phyloP scores from a whole-genome alignment of 768 basidiomycete genomes.

The Pleurotus ostreatus region DNA sequence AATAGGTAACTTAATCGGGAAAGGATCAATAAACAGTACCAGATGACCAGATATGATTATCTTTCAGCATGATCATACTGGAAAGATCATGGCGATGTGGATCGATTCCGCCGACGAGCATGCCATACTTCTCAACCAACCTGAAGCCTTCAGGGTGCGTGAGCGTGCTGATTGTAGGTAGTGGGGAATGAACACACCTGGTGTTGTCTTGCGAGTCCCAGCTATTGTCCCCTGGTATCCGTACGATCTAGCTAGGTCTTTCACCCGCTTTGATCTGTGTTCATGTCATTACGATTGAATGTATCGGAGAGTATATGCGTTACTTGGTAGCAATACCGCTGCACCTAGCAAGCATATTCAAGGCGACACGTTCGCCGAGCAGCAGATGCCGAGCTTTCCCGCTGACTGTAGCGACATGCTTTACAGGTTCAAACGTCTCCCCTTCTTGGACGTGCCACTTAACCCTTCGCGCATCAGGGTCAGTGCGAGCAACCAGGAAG shows the following conservation, averaged over 20 bases:
- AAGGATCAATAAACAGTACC: constrained; percentile 39
- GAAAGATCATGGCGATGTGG: constrained; percentile 95
- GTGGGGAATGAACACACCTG: constrained; percentile 40
- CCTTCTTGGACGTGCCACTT: constrained; percentile 94
- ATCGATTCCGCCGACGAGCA: constrained; percentile 97
- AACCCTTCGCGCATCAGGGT: constrained; percentile 48
- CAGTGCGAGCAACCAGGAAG: background rate
- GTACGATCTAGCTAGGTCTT: constrained; percentile 69
- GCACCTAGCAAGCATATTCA: constrained; percentile 92
- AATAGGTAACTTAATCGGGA: constrained; percentile 8
- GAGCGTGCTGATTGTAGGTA: background rate
- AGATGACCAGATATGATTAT: constrained; percentile 98
- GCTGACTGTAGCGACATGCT: constrained; percentile 85
- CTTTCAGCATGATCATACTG: constrained; percentile 99
- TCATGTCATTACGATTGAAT: constrained; percentile 6
- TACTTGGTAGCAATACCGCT: constrained; percentile 96
- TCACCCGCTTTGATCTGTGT: constrained; percentile 74
- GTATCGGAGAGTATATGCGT: constrained; percentile 19
- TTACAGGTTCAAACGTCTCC: constrained; percentile 71
- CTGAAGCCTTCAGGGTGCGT: constrained; percentile 64
- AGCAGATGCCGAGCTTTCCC: constrained; percentile 87
- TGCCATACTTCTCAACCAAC: constrained; percentile 96
- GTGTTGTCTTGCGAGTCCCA: constrained; percentile 96
- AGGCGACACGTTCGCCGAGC: constrained; percentile 87
- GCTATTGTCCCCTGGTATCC: constrained; percentile 89